Percentiles rank a stretch among this genome's conserved stretches.
Conservation (phyloP, 208 protist species). For the Leishmania gerbilli region DNA sequence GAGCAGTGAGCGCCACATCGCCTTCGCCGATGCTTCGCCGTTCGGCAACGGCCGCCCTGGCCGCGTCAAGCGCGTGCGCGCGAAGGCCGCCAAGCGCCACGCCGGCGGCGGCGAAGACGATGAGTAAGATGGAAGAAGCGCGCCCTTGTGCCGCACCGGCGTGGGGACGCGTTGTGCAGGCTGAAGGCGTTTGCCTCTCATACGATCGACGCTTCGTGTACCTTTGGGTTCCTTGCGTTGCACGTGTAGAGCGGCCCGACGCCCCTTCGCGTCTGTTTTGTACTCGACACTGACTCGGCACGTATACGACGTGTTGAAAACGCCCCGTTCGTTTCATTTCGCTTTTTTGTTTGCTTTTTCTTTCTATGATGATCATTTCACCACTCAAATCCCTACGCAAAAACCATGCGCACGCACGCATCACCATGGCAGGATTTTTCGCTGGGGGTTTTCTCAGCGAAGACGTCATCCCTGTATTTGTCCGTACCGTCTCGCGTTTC, state of each 20-base stretch:
- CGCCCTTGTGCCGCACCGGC: neutral
- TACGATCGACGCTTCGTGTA: neutral
- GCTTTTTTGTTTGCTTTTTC: neutral
- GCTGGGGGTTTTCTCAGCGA: neutral
- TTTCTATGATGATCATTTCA: neutral
- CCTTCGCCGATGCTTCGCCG: slow-evolving; percentile 96
- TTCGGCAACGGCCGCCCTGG: slow-evolving; percentile 96
- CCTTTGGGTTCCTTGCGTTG: neutral
- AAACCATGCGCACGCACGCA: neutral
- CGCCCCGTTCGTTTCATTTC: neutral
- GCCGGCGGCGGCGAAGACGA: slow-evolving; percentile 60
- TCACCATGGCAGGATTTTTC: neutral
- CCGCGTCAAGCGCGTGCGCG: slow-evolving; percentile 95
- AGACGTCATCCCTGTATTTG: neutral
- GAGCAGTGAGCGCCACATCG: slow-evolving; percentile 99
- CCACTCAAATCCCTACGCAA: neutral
- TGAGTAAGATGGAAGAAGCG: slow-evolving; percentile 27
- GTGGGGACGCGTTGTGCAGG: neutral
- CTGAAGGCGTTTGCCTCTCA: neutral
- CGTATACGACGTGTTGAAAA: neutral
- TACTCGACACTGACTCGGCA: neutral
- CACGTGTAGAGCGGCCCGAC: neutral
- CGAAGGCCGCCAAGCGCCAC: slow-evolving; percentile 75
- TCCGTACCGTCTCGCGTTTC: neutral
- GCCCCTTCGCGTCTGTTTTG: neutral